Conservation (phyloP, 345 rosid species). For the Ceriops tagal region DNA sequence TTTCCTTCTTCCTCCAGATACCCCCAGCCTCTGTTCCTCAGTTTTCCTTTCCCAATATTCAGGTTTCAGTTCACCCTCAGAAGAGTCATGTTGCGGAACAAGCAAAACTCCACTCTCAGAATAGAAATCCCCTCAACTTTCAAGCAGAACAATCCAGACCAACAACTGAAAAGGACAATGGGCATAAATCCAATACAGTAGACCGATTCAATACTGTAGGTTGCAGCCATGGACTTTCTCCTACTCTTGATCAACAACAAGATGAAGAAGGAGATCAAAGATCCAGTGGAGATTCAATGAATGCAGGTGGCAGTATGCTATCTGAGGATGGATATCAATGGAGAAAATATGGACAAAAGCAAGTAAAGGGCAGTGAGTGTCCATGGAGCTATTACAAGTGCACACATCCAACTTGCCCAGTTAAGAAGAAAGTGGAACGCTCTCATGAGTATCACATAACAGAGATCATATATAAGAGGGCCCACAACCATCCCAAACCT, state of each 20-base stretch:
- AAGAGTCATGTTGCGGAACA: slow-evolving; percentile 32
- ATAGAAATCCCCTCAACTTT: slow-evolving; percentile 32
- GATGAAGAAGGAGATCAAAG: slow-evolving; percentile 69
- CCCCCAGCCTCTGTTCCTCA: slow-evolving; percentile 26
- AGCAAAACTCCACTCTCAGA: slow-evolving; percentile 38
- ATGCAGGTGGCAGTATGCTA: slow-evolving; percentile 26
- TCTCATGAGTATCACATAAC: slow-evolving; percentile 94
- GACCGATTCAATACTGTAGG: slow-evolving; percentile 38
- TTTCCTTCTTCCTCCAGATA: slow-evolving; percentile 22
- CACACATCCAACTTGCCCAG: slow-evolving; percentile 76
- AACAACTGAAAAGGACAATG: slow-evolving; percentile 38
- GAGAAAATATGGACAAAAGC: slow-evolving; percentile 96
- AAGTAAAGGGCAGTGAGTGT: slow-evolving; percentile 92
- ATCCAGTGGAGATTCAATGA: slow-evolving; percentile 35
- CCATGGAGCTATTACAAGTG: slow-evolving; percentile 98
- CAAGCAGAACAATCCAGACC: slow-evolving; percentile 39
- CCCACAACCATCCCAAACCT: slow-evolving; percentile 80
- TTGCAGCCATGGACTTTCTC: slow-evolving; percentile 45
- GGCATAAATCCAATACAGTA: slow-evolving; percentile 23
- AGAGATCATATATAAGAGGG: slow-evolving; percentile 92
- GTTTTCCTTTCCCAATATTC: slow-evolving; percentile 44
- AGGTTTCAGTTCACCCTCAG: slow-evolving; percentile 50
- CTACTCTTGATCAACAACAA: slow-evolving; percentile 58
- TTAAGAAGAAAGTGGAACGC: slow-evolving; percentile 93
- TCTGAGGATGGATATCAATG: slow-evolving; percentile 92